Conservation (phyloP, 75 land plant species). For the Adiantum capillusveneris region DNA sequence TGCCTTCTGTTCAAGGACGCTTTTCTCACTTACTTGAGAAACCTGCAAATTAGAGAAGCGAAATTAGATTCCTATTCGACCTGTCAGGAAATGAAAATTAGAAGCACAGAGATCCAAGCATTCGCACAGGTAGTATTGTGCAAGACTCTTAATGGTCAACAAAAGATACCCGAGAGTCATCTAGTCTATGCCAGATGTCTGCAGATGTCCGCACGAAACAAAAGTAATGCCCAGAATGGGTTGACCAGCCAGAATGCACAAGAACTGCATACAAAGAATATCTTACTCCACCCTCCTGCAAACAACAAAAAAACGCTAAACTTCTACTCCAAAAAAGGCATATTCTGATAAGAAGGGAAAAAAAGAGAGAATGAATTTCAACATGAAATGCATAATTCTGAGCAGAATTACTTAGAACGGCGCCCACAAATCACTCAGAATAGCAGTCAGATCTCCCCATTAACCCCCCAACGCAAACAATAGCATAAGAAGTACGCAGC, state of each 20-base stretch:
- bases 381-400: no score
- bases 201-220: conserved; percentile 52
- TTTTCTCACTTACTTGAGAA: conserved; percentile 60
- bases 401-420: no score
- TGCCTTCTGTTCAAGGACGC: conserved; percentile 77
- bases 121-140: neutral
- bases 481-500: no score
- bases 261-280: conserved; percentile 72
- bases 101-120: neutral
- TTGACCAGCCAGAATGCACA: conserved; percentile 53
- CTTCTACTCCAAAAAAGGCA: no score
- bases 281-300: conserved; percentile 33
- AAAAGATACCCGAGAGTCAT: conserved; percentile 51
- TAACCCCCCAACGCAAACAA: no score
- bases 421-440: no score
- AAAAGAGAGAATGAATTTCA: no score
- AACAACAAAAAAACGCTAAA: no score
- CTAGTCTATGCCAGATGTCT: conserved; percentile 50
- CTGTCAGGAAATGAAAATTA: no score
- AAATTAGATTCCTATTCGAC: neutral
- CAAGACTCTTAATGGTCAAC: neutral
- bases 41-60: conserved; percentile 39
- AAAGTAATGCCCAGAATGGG: conserved; percentile 69
- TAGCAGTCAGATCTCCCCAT: no score
- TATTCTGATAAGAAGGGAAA: no score